Percentiles rank a stretch among this genome's conserved stretches.
phyloP scores from a whole-genome alignment of 83 land plant genomes.

The Picea mariana region DNA sequence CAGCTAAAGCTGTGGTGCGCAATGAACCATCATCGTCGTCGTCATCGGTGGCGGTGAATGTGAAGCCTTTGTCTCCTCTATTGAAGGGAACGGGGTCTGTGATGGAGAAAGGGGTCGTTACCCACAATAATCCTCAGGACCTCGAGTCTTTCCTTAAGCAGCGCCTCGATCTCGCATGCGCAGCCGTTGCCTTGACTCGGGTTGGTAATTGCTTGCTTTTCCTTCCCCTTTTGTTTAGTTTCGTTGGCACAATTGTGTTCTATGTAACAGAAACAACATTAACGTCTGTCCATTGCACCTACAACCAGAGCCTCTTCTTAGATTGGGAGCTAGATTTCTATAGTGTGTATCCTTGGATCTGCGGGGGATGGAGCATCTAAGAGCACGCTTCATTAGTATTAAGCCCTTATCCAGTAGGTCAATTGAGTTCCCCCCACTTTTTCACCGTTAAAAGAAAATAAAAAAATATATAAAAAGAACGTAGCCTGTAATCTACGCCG shows the following conservation, averaged over 20 bases:
- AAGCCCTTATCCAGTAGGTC: not conserved
- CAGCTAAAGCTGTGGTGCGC: conserved; percentile 8
- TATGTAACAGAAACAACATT: too few relatives aligned
- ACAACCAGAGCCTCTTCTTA: too few relatives aligned
- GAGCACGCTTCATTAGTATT: not conserved
- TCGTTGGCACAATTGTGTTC: too few relatives aligned
- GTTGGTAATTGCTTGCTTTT: conserved; percentile 28
- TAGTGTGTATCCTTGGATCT: not conserved
- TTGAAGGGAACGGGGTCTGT: not conserved
- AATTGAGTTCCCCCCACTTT: not conserved
- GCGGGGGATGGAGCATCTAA: not conserved
- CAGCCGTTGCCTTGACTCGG: conserved; percentile 82
- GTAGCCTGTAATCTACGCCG: too few relatives aligned
- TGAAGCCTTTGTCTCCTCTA: not conserved
- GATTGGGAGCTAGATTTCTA: too few relatives aligned
- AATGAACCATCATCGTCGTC: not conserved
- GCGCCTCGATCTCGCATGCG: conserved; percentile 84
- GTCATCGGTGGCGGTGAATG: not conserved
- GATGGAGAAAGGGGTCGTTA: not conserved
- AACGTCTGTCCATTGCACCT: too few relatives aligned
- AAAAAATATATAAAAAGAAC: too few relatives aligned
- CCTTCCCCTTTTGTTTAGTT: not conserved
- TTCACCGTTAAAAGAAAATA: too few relatives aligned
- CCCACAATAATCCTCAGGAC: conserved; percentile 50
- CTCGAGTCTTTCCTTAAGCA: conserved; percentile 71